Evolutionary conservation across 2,329 filamentous ascomycete species (phyloP).

Genomic region (Monosporascus sp.): DNA sequence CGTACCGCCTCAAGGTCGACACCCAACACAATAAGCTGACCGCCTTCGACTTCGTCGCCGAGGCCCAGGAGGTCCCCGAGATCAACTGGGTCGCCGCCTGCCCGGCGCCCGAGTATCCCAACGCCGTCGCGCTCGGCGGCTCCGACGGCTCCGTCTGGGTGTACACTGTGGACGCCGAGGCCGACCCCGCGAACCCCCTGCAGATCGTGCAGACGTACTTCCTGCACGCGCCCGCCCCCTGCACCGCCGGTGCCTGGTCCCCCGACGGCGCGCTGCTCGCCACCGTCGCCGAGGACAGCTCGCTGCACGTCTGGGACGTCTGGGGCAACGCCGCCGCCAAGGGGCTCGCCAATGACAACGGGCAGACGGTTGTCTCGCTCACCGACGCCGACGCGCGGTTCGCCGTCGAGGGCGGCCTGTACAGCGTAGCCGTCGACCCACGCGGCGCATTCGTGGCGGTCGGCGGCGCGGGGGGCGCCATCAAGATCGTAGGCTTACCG

Average conservation of each 20-base stretch:
- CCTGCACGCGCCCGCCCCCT: constrained; percentile 69
- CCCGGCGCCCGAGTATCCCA: constrained; percentile 64
- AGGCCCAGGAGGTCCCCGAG: constrained; percentile 86
- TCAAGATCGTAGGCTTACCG: constrained; percentile 81
- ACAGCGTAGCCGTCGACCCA: constrained; percentile 79
- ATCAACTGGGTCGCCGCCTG: constrained; percentile 85
- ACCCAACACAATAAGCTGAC: constrained; percentile 35
- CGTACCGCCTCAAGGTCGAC: constrained; percentile 52
- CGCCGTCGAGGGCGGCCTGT: constrained; percentile 83
- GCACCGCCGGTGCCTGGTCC: constrained; percentile 88
- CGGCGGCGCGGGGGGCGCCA: constrained; percentile 80
- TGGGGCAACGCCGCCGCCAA: constrained; percentile 69
- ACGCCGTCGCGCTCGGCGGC: constrained; percentile 81
- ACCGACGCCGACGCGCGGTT: constrained; percentile 84
- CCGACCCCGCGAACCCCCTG: constrained; percentile 54
- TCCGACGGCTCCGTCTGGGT: constrained; percentile 94
- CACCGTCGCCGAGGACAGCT: constrained; percentile 83
- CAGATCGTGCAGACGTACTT: constrained; percentile 89
- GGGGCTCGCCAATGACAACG: constrained; percentile 44
- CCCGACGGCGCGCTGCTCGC: constrained; percentile 80
- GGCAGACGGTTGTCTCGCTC: constrained; percentile 66
- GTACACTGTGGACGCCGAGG: constrained; percentile 68
- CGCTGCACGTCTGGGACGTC: constrained; percentile 87
- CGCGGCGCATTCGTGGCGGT: constrained; percentile 74
- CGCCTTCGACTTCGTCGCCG: constrained; percentile 59